Conservation (phyloP, 2,329 filamentous ascomycete genomes). For the Paramyrothecium sp. region DNA sequence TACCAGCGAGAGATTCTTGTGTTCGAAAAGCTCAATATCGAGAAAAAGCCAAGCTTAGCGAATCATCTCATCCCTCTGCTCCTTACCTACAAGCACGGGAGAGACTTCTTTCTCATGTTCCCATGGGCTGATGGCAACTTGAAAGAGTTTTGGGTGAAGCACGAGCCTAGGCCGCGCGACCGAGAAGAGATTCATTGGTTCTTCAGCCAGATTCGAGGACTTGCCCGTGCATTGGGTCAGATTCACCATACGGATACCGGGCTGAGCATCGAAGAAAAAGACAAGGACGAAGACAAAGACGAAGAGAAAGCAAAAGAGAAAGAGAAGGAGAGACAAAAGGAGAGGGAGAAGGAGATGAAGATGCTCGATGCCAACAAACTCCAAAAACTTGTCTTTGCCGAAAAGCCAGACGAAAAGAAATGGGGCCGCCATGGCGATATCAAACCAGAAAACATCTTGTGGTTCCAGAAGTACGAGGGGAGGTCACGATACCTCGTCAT, state of each 20-base stretch:
- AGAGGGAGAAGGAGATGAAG: neutral
- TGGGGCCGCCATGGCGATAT: conserved; percentile 8
- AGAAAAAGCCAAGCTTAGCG: neutral
- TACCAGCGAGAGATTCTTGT: neutral
- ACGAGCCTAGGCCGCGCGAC: neutral
- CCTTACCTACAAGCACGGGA: neutral
- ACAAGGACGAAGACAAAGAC: no score
- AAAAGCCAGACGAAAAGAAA: neutral
- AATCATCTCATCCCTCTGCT: neutral
- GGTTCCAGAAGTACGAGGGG: conserved; percentile 1
- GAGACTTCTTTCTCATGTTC: neutral
- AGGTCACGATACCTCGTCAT: neutral
- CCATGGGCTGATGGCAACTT: neutral
- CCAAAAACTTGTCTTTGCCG: neutral
- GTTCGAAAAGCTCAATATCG: neutral
- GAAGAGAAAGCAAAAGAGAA: no score
- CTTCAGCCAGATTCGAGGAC: neutral
- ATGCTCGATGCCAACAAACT: neutral
- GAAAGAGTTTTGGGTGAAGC: neutral
- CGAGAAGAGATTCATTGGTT: neutral
- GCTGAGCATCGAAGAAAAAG: no score
- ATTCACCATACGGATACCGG: neutral
- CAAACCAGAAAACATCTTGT: conserved; percentile 8
- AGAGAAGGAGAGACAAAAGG: no score
- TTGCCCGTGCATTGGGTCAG: neutral